phyloP scores from a whole-genome alignment of 129 eudicot genomes.

The Helichrysum umbraculigerum region DNA sequence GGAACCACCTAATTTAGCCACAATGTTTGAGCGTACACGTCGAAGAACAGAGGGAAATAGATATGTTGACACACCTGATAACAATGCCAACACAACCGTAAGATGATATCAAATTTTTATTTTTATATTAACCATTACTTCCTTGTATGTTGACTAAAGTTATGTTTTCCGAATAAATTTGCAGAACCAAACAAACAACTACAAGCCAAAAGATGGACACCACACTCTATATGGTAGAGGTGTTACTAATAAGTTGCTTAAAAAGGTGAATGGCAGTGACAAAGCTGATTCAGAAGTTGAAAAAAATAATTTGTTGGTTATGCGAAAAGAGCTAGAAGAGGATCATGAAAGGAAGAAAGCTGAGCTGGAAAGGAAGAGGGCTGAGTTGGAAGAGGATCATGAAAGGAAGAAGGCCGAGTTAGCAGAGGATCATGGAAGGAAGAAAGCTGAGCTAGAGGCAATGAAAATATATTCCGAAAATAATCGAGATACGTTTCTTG shows the following conservation, averaged over 20 bases:
- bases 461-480: background rate
- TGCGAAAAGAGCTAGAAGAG: background rate
- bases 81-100: background rate
- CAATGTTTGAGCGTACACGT: constrained; percentile 3
- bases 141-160: background rate
- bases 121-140: background rate
- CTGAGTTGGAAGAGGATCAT: background rate
- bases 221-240: background rate
- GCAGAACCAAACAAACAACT: background rate
- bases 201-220: background rate
- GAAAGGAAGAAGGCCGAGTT: background rate
- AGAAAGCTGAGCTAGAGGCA: background rate
- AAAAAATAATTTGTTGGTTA: background rate
- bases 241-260: background rate
- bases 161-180: background rate
- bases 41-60: background rate
- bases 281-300: background rate
- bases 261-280: background rate
- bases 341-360: background rate
- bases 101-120: background rate
- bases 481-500: background rate
- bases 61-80: background rate
- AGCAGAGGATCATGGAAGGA: background rate
- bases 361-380: background rate
- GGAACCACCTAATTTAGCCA: background rate